Conservation (phyloP, 2,329 filamentous ascomycete species). For the Daldinia eschscholtzii region DNA sequence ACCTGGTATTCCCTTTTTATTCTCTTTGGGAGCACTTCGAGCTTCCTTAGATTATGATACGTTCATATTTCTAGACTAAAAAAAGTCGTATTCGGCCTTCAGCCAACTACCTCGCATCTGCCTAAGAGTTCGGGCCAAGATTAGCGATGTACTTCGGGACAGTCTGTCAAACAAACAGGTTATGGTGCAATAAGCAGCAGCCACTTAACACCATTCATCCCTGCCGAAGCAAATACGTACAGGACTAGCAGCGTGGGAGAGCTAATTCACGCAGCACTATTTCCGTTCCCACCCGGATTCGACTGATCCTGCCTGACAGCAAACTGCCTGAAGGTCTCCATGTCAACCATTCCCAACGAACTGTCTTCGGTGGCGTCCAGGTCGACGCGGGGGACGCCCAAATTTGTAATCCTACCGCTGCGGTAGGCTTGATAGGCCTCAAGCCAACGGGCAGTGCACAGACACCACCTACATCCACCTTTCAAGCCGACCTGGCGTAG, state of each 20-base stretch:
- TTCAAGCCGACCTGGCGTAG: conserved; percentile 66
- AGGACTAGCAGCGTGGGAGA: background rate
- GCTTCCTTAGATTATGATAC: background rate
- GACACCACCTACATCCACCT: conserved; percentile 72
- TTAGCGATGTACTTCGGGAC: background rate
- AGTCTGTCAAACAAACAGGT: background rate
- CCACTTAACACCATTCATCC: background rate
- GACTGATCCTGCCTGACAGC: conserved; percentile 50
- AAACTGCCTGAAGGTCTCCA: conserved; percentile 65
- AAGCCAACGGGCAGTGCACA: conserved; percentile 70
- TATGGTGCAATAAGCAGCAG: background rate
- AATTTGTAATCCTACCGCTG: conserved; percentile 53
- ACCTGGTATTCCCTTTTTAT: background rate
- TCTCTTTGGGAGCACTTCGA: background rate
- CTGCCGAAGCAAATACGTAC: background rate
- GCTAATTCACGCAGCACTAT: conserved; percentile 2
- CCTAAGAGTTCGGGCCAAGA: background rate
- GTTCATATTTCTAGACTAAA: background rate
- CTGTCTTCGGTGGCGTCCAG: conserved; percentile 66
- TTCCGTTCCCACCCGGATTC: conserved; percentile 18
- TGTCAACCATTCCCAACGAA: conserved; percentile 60
- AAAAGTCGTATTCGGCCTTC: background rate
- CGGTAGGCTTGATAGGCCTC: conserved; percentile 69
- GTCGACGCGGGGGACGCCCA: conserved; percentile 57
- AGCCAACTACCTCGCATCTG: background rate